Base-by-base conservation (phyloP, 257 asterid species). In the Scutellaria minor region DNA sequence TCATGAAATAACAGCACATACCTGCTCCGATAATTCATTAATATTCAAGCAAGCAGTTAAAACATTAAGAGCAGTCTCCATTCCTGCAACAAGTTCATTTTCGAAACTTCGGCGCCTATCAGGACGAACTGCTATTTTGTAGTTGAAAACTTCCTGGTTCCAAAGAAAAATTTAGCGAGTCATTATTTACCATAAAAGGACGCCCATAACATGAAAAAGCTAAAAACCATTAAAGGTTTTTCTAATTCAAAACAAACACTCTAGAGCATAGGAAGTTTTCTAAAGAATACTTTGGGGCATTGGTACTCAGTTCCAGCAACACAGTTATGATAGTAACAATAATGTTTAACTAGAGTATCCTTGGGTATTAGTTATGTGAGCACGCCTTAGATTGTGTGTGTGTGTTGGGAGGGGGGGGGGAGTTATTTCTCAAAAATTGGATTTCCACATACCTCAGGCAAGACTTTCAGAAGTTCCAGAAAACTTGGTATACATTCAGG, bases 51-150 rank as follows among this genome's bases (percentile, higher is more conserved):
- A 95, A 74, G 96, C 95, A 63, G 96, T 89, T 84, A 95, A 85
- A 79, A 95, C 82, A 78, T 81, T 78, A 75, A 92, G 95, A 68
- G 98, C 92, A 50, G 80, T 77, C 82, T 92, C 96, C 72, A 86
- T 81, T 60, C 89, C 90, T 41, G 93, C 91, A 73, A 92, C 87
- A 72, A 95, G 97, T 82, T 95, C 99, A 55, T 83, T 79, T 83
- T 92, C 98, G 20, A 95, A 90, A 69, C 73, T 85, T 72, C 98
- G 99, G 41, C 99, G 97, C 80, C 99, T 88, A 72, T 95, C 98
- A 78, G 97, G 98, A 59, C 99, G 97, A 56, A 89, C 97, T 57
- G 99, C 87, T 79, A 95, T 95, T 87, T 92, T 92, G 86, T 92
- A 88, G 88, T 95, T 95, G 86, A 85, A 86, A 77, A 81, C 87